Base-by-base conservation (phyloP, 441 rosid genomes). In the Brassica balearica region DNA sequence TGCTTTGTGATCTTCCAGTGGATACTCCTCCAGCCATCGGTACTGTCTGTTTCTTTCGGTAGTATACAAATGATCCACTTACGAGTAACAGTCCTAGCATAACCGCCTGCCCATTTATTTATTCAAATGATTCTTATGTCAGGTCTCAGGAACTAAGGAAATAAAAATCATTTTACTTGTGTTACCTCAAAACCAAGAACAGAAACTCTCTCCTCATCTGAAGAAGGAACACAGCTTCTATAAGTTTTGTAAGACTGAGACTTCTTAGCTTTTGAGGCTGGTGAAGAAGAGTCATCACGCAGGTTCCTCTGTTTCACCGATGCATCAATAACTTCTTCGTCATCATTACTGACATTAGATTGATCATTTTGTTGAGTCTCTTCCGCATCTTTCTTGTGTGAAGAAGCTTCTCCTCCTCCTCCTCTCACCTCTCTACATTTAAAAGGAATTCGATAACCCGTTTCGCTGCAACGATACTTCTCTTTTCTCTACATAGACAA, bases 381-480 rank as follows among this genome's bases (percentile, higher is more conserved):
- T 68, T 85, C 66, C 51, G 53, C 72, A 60, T 66, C 82, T 75
- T 68, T 83, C 71, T 59, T 73, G 12, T 77, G 72, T 19, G 73
- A 46, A 66, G 56, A 34, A 8, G 48, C 48, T 41, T 41, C 48
- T 8, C 10, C 48, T 41, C 46, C 59, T 56, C 68, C 82, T 63
- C 15, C 84, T 65, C 9, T 77, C 23, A 72, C 78, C 81, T 88
- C 90, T 74, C 85, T 81, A 75, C 97, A 94, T 84, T 87, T 91
- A 38, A 95, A 83, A 64, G 97, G 93, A 81, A 95, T 91, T 0
- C 97, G 94, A 80, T 94, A 90, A 32, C 97, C 95, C 0, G 97
- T 95, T 86, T 92, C 99, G 77, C 99, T 91, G 74, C 99, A 95
- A 11, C 93, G 94, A 82, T 87, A 92, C 74, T 87, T 90, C 15